A percentile compares a stretch with the other conserved stretches of the same genome.
phyloP scores from a whole-genome alignment of 352 stramenopile genomes.

The Paralagenidium karlingii region DNA sequence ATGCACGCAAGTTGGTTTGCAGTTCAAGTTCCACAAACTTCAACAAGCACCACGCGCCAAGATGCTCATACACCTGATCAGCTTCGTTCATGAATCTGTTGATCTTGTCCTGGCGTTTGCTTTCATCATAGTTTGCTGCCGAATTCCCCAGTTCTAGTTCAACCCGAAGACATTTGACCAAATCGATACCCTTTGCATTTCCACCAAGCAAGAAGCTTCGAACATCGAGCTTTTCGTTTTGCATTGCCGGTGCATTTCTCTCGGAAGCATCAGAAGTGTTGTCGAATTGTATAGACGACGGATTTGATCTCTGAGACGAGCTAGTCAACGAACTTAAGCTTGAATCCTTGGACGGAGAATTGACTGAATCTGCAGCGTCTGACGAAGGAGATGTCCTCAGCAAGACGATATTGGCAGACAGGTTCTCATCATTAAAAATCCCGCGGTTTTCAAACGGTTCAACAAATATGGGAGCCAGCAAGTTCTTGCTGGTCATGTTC shows the following conservation, averaged over 20 bases:
- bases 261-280: slow-evolving; percentile 13
- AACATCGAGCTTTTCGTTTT: slow-evolving; percentile 12
- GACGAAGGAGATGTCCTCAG: not conserved
- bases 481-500: slow-evolving; percentile 7
- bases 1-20: slow-evolving; percentile 53
- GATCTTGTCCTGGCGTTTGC: slow-evolving; percentile 57
- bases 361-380: not conserved
- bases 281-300: slow-evolving; percentile 1
- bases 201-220: slow-evolving; percentile 51
- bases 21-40: slow-evolving; percentile 74
- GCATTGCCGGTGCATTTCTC: not conserved
- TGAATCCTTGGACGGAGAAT: no score
- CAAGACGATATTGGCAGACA: not conserved
- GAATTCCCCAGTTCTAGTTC: slow-evolving; percentile 65
- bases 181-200: slow-evolving; percentile 59
- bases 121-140: slow-evolving; percentile 52
- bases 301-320: not conserved
- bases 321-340: not conserved
- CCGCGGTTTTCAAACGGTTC: slow-evolving; percentile 4
- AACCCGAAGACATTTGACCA: slow-evolving; percentile 40
- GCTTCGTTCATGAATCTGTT: slow-evolving; percentile 62
- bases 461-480: slow-evolving; percentile 9
- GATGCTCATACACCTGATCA: slow-evolving; percentile 36
- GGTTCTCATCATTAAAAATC: not conserved
- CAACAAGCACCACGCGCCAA: slow-evolving; percentile 68